phyloP scores from a whole-genome alignment of 179 eudicot genomes.

The Patellifolia procumbens region DNA sequence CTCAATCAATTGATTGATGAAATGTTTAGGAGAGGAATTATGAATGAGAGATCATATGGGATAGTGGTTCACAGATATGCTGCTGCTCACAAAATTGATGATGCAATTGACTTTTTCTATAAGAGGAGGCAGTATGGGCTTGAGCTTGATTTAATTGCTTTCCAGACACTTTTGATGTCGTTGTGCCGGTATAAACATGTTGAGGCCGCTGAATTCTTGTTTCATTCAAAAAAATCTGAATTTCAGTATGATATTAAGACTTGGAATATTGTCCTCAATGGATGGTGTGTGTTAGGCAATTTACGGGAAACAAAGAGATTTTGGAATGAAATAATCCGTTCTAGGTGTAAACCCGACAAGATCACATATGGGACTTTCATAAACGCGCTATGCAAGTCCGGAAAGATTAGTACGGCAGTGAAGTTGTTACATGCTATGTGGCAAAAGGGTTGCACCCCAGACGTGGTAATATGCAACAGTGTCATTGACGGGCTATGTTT shows the following conservation, averaged over 20 bases:
- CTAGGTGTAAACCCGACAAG: constrained; percentile 55
- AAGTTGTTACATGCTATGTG: constrained; percentile 66
- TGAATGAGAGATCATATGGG: constrained; percentile 63
- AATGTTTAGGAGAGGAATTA: constrained; percentile 54
- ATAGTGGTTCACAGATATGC: constrained; percentile 66
- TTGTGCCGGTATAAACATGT: constrained; percentile 78
- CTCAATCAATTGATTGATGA: constrained; percentile 57
- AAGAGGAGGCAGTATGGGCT: constrained; percentile 64
- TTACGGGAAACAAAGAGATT: constrained; percentile 73
- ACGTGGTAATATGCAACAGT: constrained; percentile 63
- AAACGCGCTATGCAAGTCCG: constrained; percentile 64
- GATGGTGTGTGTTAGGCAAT: constrained; percentile 80
- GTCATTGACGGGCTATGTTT: constrained; percentile 82
- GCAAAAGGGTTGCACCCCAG: constrained; percentile 65
- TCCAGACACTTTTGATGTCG: constrained; percentile 62
- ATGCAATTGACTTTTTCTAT: constrained; percentile 56
- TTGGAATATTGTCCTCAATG: constrained; percentile 77
- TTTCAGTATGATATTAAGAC: constrained; percentile 62
- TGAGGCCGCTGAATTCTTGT: constrained; percentile 71
- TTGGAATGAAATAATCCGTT: constrained; percentile 69
- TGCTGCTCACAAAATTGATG: constrained; percentile 69
- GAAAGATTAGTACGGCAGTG: constrained; percentile 61
- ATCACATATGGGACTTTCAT: constrained; percentile 74
- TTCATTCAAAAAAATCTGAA: constrained; percentile 50
- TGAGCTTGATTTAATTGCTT: constrained; percentile 55